Evolutionary conservation across 75 land plant species (phyloP), one percentile per base, ranked within the genome.

Genomic region (Chamaecyparis obtusa): DNA sequence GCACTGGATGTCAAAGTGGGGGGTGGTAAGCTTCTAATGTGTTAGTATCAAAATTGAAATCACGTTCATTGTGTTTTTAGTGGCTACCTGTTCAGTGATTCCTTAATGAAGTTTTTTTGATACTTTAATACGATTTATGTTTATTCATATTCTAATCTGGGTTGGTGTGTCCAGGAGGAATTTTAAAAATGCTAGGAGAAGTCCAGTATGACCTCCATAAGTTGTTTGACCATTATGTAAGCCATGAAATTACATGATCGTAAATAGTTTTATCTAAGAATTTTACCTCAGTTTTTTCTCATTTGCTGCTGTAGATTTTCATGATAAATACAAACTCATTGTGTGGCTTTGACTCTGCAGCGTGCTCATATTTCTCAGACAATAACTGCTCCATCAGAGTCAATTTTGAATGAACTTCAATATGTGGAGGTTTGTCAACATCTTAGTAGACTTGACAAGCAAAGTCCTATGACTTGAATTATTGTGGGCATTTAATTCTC

Each of bases 341-440:
- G 15, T 37, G 21, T 71, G 30, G 27, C 30, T 84, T 37, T 64
- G 69, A 64, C 27, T 64, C 51, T 88, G 39, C 93, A 94, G 95
- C 92, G 95, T 2, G 48, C 90, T 21, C 90, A 94, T 89, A 89
- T 94, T 37, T 24, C 91, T 30, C 87, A 85, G 85, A 94, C 95
- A 69, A 90, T 94, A 55, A 91, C 95, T 85, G 89, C 88, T 64
- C 95, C 95, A 84, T 94, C 95, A 74, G 95, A 94, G 84, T 91
- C 94, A 88, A 93, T 92, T 85, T 94, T 94, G 74, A 91, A 90
- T 84, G 95, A 94, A 85, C 95, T 94, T 64, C 84, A 87, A 83
- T 92, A 86, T 54, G 94, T 94, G 69, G 94, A 94, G 95, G 95
- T 94, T 85, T 85, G 90, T 86, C 44, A 77, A 43, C 3, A 41